These are phyloP conservation scores for Macrophomina phaseolina DNA, from an alignment of 2,329 filamentous ascomycete genomes.

Conservation along the genomic window DNA sequence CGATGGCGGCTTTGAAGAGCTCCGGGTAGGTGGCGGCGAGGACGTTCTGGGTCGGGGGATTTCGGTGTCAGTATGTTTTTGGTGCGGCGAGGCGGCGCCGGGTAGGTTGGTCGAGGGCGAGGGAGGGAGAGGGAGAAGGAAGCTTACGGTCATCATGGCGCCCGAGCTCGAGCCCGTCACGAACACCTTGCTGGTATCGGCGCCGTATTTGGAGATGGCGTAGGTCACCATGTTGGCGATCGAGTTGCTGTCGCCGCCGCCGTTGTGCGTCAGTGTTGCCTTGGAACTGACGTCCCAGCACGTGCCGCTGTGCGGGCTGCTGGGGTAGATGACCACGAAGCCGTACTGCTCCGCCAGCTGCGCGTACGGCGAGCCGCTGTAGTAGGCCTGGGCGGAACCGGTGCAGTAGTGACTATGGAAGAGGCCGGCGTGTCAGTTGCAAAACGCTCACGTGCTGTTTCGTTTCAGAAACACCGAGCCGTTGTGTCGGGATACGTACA, in stretches of 20 bases:
- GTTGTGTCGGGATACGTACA: conserved; percentile 25
- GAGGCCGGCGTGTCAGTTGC: no score
- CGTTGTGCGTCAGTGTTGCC: conserved; percentile 60
- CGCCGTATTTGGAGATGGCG: conserved; percentile 58
- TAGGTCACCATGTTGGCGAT: conserved; percentile 67
- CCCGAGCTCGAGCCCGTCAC: conserved; percentile 61
- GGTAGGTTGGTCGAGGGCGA: no score
- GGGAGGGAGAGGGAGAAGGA: not conserved
- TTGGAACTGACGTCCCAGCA: conserved; percentile 67
- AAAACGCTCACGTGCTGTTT: not conserved
- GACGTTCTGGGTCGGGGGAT: conserved; percentile 44
- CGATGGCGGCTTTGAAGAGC: conserved; percentile 57
- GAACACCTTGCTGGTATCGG: conserved; percentile 58
- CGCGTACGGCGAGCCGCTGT: conserved; percentile 59
- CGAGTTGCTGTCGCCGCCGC: conserved; percentile 61
- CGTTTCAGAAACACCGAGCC: not conserved
- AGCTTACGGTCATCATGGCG: conserved; percentile 60
- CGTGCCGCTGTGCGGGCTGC: conserved; percentile 57
- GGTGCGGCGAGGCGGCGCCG: not conserved
- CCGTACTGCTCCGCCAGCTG: conserved; percentile 59
- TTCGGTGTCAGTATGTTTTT: not conserved
- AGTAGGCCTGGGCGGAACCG: conserved; percentile 59
- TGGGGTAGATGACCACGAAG: conserved; percentile 66
- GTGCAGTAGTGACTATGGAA: conserved; percentile 60
- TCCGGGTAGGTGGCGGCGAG: conserved; percentile 60